These are phyloP conservation scores for Amniculicola lignicola DNA, from an alignment of 495 filamentous ascomycete genomes.

Conservation along the genomic window DNA sequence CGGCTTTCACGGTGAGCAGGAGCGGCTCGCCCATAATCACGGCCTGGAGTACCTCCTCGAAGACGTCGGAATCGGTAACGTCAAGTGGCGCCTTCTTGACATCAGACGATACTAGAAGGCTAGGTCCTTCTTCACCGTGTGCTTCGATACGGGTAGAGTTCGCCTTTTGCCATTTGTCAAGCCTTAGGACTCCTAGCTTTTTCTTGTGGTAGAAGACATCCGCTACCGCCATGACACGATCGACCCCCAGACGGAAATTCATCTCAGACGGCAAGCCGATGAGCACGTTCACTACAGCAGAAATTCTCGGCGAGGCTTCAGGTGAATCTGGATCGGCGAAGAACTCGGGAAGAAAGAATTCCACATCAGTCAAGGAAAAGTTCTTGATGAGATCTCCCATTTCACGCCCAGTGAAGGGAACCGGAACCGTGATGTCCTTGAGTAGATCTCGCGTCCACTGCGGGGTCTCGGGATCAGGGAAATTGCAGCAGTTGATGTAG, in stretches of 20 bases:
- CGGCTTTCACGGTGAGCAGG: slow-evolving; percentile 67
- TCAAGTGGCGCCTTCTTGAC: slow-evolving; percentile 76
- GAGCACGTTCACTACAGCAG: slow-evolving; percentile 73
- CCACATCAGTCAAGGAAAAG: slow-evolving; percentile 77
- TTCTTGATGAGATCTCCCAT: slow-evolving; percentile 80
- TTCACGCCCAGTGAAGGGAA: slow-evolving; percentile 75
- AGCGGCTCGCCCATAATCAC: slow-evolving; percentile 70
- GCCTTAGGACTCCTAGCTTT: slow-evolving; percentile 72
- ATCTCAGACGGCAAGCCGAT: slow-evolving; percentile 77
- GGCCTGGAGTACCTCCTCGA: slow-evolving; percentile 69
- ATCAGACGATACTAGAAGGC: slow-evolving; percentile 65
- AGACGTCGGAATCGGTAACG: slow-evolving; percentile 71
- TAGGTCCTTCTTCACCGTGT: slow-evolving; percentile 50
- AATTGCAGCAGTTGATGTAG: slow-evolving; percentile 72
- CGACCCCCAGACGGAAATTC: slow-evolving; percentile 76
- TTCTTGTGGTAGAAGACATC: slow-evolving; percentile 72
- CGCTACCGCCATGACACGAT: slow-evolving; percentile 66
- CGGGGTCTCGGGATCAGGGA: slow-evolving; percentile 64
- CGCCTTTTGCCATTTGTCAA: slow-evolving; percentile 78
- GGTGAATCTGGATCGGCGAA: slow-evolving; percentile 73
- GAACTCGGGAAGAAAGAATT: slow-evolving; percentile 77
- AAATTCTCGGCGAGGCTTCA: slow-evolving; percentile 70
- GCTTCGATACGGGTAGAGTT: slow-evolving; percentile 68
- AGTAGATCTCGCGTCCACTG: slow-evolving; percentile 78
- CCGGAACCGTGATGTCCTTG: slow-evolving; percentile 74